phyloP scores from a whole-genome alignment of 305 asterid species.

The Ruellia speciosa region DNA sequence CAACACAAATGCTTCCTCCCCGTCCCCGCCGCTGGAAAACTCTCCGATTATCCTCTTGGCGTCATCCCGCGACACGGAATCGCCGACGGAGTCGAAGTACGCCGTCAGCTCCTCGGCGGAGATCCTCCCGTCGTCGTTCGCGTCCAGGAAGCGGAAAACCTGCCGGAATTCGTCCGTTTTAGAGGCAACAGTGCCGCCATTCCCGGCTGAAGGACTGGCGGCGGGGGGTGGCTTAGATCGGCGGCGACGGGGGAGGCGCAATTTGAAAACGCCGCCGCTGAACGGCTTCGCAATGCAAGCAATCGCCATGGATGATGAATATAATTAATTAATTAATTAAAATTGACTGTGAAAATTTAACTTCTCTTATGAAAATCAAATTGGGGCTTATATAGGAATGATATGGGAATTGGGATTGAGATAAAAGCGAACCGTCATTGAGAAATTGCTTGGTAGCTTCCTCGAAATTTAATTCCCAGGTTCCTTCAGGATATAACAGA shows the following conservation, averaged over 20 bases:
- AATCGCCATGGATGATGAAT: constrained; percentile 23
- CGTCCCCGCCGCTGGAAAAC: constrained; percentile 21
- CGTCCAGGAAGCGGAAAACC: constrained; percentile 42
- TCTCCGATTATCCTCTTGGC: constrained; percentile 39
- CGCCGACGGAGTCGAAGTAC: constrained; percentile 44
- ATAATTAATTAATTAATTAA: background rate
- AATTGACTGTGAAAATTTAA: background rate
- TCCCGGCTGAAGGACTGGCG: background rate
- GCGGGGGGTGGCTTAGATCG: constrained; percentile 19
- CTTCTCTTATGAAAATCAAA: no score
- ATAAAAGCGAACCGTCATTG: constrained; percentile 9
- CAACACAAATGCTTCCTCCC: constrained; percentile 22
- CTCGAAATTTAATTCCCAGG: background rate
- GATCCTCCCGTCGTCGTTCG: constrained; percentile 41
- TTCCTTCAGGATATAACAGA: no score
- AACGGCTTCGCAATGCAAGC: constrained; percentile 18
- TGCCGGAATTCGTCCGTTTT: constrained; percentile 31
- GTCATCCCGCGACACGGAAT: constrained; percentile 34
- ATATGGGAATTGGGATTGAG: no score
- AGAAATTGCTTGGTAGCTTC: constrained; percentile 33
- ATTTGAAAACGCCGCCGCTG: constrained; percentile 13
- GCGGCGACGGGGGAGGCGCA: constrained; percentile 26
- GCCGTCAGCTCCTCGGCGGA: constrained; percentile 36
- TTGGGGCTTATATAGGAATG: no score
- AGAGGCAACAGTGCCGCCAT: constrained; percentile 3